Conservation (phyloP, 2,329 filamentous ascomycete species). For the Penicillium digitatum region DNA sequence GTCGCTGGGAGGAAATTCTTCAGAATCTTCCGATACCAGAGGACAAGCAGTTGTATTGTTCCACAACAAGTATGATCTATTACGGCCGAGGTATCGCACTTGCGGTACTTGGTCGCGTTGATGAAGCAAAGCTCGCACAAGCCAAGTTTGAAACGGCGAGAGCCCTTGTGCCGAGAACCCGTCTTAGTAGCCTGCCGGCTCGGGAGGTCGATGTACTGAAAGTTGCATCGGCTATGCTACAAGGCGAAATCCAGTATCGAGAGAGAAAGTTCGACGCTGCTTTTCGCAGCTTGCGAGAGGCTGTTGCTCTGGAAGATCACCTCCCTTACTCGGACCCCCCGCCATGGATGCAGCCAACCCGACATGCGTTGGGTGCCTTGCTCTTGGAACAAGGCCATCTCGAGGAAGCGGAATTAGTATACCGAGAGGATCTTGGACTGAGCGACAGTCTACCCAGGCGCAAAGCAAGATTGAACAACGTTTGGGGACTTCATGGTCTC, state of each 20-base stretch:
- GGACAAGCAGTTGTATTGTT: neutral
- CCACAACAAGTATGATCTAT: neutral
- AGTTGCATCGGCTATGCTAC: constrained; percentile 57
- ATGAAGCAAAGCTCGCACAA: neutral
- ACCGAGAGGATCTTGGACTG: neutral
- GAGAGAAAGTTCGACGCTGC: constrained; percentile 54
- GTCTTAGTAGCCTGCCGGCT: neutral
- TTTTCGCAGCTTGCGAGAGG: constrained; percentile 54
- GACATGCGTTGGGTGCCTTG: neutral
- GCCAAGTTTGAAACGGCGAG: neutral
- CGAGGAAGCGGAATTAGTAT: neutral
- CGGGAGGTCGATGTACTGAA: neutral
- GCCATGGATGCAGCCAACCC: constrained; percentile 1
- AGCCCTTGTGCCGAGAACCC: neutral
- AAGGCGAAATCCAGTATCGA: constrained; percentile 70
- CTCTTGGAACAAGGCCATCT: neutral
- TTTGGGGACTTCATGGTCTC: constrained; percentile 3
- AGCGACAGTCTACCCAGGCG: neutral
- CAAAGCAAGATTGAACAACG: constrained; percentile 1
- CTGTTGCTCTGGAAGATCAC: constrained; percentile 56
- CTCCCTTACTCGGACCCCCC: neutral
- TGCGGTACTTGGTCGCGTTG: neutral
- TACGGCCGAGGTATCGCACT: neutral
- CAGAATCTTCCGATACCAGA: neutral
- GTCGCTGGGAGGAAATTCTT: neutral